Evolutionary conservation across 1,284 basidiomycete genomes (phyloP).

Genomic region (Cystobasidium sp.): DNA sequence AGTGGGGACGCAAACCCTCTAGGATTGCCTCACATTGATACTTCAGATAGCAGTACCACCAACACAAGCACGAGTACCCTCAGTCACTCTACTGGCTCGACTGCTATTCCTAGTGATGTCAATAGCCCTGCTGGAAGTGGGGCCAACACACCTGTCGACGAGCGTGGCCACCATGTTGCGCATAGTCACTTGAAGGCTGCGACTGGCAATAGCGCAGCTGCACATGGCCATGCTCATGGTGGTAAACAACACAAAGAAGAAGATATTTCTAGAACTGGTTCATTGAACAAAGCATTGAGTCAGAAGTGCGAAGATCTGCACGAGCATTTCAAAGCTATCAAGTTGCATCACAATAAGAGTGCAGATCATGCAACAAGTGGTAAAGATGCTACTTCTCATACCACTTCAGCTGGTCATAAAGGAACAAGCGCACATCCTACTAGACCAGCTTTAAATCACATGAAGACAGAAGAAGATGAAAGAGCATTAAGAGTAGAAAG

Average conservation of each 20-base stretch:
- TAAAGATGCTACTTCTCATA: not conserved
- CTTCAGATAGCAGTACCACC: slow-evolving; percentile 12
- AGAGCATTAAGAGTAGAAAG: slow-evolving; percentile 33
- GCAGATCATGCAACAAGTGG: not conserved
- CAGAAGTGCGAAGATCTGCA: slow-evolving; percentile 35
- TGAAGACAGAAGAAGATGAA: slow-evolving; percentile 35
- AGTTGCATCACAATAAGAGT: slow-evolving; percentile 1
- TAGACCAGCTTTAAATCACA: slow-evolving; percentile 28
- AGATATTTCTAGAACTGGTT: slow-evolving; percentile 22
- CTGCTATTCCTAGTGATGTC: slow-evolving; percentile 17
- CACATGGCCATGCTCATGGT: not conserved
- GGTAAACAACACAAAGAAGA: slow-evolving; percentile 12
- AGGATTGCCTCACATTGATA: not conserved
- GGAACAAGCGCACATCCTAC: not conserved
- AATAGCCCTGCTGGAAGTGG: slow-evolving; percentile 23
- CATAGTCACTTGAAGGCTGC: slow-evolving; percentile 1
- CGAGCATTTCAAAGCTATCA: slow-evolving; percentile 41
- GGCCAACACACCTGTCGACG: slow-evolving; percentile 14
- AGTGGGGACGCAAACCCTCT: not conserved
- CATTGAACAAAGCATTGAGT: slow-evolving; percentile 20
- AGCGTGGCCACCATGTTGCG: not conserved
- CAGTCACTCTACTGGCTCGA: not conserved
- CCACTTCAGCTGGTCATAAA: not conserved
- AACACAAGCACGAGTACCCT: not conserved
- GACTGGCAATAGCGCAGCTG: not conserved